Evolutionary conservation across 2,329 filamentous ascomycete species (phyloP).

Genomic region (Pestalotiopsis sp.): DNA sequence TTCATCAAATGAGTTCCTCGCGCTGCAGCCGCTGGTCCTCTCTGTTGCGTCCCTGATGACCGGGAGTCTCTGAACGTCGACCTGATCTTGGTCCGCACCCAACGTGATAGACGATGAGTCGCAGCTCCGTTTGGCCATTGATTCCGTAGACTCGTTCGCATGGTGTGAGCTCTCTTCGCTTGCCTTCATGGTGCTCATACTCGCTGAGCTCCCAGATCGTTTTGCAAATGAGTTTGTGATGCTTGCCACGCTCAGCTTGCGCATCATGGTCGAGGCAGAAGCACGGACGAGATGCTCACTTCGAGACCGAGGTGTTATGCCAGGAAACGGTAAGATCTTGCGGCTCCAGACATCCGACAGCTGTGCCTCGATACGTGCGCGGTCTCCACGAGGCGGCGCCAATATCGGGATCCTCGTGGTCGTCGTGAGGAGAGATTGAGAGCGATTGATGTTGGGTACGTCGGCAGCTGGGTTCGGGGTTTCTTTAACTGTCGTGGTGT

Average conservation of each 20-base stretch:
- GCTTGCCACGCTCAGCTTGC: constrained; percentile 83
- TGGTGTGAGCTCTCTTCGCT: constrained; percentile 32
- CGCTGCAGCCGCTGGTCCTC: constrained; percentile 23
- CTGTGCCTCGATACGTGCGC: constrained; percentile 74
- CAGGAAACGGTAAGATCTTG: constrained; percentile 79
- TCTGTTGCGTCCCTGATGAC: constrained; percentile 34
- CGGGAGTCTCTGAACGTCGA: constrained; percentile 27
- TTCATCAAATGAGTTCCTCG: constrained; percentile 18
- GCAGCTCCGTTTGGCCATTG: constrained; percentile 23
- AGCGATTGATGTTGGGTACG: constrained; percentile 67
- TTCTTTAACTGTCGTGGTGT: constrained; percentile 73
- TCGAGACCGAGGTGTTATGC: constrained; percentile 69
- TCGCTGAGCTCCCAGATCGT: constrained; percentile 63
- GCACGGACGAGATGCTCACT: constrained; percentile 74
- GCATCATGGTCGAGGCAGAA: constrained; percentile 85
- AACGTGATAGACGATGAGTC: constrained; percentile 21
- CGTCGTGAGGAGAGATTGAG: constrained; percentile 77
- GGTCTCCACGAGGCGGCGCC: constrained; percentile 73
- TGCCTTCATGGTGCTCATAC: constrained; percentile 30
- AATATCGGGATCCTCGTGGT: constrained; percentile 70
- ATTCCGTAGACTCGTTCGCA: constrained; percentile 25
- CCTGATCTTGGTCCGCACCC: constrained; percentile 20
- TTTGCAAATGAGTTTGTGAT: constrained; percentile 77
- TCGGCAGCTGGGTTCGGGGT: constrained; percentile 44
- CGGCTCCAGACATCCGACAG: constrained; percentile 84